Evolutionary conservation across 495 filamentous ascomycete genomes (phyloP).

Genomic region (Usnea hakonensis): DNA sequence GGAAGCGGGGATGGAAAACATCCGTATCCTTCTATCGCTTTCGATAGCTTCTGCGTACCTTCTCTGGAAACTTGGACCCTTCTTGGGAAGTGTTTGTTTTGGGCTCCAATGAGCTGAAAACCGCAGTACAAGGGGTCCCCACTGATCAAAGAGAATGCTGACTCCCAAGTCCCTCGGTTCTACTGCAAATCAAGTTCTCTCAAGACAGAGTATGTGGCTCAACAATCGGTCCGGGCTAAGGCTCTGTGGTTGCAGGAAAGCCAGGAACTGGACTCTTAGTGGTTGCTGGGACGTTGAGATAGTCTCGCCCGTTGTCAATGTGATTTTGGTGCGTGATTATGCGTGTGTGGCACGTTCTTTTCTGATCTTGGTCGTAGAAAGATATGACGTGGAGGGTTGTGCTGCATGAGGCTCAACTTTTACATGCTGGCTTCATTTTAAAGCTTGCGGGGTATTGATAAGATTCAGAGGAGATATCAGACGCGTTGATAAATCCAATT

Average conservation of each 20-base stretch:
- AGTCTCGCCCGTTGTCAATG: neutral
- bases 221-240: conserved; percentile 21
- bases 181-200: neutral
- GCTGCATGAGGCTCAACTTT: neutral
- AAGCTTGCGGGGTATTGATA: neutral
- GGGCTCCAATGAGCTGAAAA: conserved; percentile 4
- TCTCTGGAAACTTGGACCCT: neutral
- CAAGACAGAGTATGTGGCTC: neutral
- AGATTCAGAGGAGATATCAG: neutral
- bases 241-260: conserved; percentile 35
- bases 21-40: neutral
- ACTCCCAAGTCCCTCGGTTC: neutral
- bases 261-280: neutral
- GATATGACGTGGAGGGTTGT: neutral
- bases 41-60: neutral
- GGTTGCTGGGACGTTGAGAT: neutral
- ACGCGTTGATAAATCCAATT: neutral
- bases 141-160: neutral
- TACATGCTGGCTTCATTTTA: no score
- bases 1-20: neutral
- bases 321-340: neutral
- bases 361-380: no score
- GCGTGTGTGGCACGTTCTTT: neutral
- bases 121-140: conserved; percentile 9
- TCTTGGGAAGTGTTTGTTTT: neutral